Evolutionary conservation across 495 filamentous ascomycete species (phyloP).

Genomic region (Aspergillus bertholletiae): DNA sequence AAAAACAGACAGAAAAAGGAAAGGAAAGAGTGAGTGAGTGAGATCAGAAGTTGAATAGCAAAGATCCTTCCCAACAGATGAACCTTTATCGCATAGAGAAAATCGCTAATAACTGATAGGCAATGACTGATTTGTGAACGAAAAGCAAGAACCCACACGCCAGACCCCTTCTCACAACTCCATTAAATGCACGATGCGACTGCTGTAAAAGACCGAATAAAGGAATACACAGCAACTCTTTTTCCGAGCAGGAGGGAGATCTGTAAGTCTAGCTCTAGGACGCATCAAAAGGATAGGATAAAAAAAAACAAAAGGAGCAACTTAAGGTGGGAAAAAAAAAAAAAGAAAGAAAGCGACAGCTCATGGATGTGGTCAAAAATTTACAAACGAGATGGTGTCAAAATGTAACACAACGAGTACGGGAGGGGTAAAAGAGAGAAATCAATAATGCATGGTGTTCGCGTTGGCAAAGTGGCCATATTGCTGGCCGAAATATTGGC

Average conservation of each 20-base stretch:
- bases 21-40: no score
- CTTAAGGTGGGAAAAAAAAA: background rate
- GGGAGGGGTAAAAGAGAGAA: conserved; percentile 1
- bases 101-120: conserved; percentile 1
- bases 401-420: conserved; percentile 8
- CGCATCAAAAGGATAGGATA: conserved; percentile 6
- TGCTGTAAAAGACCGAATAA: conserved; percentile 2
- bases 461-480: conserved; percentile 23
- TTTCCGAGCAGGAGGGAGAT: conserved; percentile 6
- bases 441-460: conserved; percentile 22
- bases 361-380: conserved; percentile 3
- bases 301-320: conserved; percentile 3
- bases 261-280: conserved; percentile 23
- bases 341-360: background rate
- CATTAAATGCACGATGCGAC: conserved; percentile 12
- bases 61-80: background rate
- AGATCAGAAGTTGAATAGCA: no score
- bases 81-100: background rate
- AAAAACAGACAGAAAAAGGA: no score
- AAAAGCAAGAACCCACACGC: conserved; percentile 8
- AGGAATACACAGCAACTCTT: conserved; percentile 3
- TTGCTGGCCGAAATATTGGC: conserved; percentile 24
- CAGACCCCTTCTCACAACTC: conserved; percentile 16
- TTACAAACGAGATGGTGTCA: background rate
- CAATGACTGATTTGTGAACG: background rate